A percentile compares a stretch with the other conserved stretches of the same genome.
These are phyloP conservation scores for Globisporangium paroecandrum DNA, from an alignment of 352 stramenopile genomes.

Conservation along the genomic window DNA sequence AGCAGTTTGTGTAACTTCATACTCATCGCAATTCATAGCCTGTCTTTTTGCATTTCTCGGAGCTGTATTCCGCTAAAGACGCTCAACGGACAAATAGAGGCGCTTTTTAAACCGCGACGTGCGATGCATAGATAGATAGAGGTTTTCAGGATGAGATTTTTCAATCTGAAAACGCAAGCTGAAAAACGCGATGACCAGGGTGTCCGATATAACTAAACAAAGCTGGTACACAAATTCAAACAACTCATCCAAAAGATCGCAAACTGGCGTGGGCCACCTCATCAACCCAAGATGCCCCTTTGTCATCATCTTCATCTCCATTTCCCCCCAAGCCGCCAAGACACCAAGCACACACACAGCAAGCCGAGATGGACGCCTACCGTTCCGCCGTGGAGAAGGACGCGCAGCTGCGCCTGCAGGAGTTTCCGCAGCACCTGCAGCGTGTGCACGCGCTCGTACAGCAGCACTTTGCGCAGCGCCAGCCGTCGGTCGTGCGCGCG, in stretches of 20 bases:
- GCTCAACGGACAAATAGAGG: too few relatives aligned
- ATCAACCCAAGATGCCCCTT: neutral
- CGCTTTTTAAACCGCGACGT: too few relatives aligned
- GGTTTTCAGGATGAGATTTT: too few relatives aligned
- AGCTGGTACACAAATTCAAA: too few relatives aligned
- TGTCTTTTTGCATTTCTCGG: too few relatives aligned
- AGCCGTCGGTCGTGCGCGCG: conserved; percentile 35
- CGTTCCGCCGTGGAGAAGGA: conserved; percentile 35
- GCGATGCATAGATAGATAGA: too few relatives aligned
- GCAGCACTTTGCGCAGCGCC: conserved; percentile 41
- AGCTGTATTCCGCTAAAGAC: too few relatives aligned
- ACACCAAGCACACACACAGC: neutral
- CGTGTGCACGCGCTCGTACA: conserved; percentile 44
- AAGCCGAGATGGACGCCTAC: conserved; percentile 48
- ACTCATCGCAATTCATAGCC: too few relatives aligned
- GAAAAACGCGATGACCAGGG: too few relatives aligned
- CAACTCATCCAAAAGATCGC: conserved; percentile 2
- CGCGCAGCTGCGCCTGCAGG: conserved; percentile 36
- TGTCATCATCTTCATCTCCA: neutral
- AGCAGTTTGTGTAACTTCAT: too few relatives aligned
- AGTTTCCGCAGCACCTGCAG: conserved; percentile 43
- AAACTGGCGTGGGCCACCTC: conserved; percentile 1
- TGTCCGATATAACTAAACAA: too few relatives aligned
- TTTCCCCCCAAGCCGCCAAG: neutral
- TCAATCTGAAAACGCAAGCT: too few relatives aligned